Evolutionary conservation across 306 rosid genomes (phyloP), one percentile per base, ranked within the genome.

Genomic region (Clitoria ternatea): DNA sequence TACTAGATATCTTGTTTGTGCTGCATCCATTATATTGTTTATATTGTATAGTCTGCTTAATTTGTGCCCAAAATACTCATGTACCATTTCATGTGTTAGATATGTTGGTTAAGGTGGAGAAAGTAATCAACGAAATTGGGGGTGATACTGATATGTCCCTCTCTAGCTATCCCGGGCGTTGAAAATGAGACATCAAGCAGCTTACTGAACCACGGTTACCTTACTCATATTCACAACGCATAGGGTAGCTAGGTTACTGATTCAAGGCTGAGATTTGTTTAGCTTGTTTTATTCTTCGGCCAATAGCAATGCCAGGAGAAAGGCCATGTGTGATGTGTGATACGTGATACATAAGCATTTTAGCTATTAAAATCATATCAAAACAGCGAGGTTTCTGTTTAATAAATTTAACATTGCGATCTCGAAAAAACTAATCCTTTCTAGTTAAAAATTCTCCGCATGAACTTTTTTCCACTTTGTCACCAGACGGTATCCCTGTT

Each of bases 21-120:
- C 32, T 32, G n/a, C 12, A 35, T 61, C 48, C 52, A 19, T 36
- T 60, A 45, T 50, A 6, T 66, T 17, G 43, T 50, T 32, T 70
- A 42, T 60, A 29, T 47, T 57, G 53, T 36, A 15, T 17, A 1
- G 26, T 59, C 64, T 53, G 55, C 55, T 15, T 45, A 24, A 43
- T 1, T 1, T 23, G 43, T 61, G 39, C 35, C 37, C 15, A 6
- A 32, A 50, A 32, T 66, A 57, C 59, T 82, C 18, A 70, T 26
- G 49, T 47, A 6, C 32, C 12, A 39, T 32, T 74, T 79, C 12
- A 35, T 57, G 22, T 66, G 2, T 56, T 83, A 93, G 98, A 90
- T 85, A 90, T 93, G 88, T 80, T 93, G 86, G 62, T 69, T 12
- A 86, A 79, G 76, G 98, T 93, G 80, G 97, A 93, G 88, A 87